A percentile compares a stretch with the other conserved stretches of the same genome.
These are phyloP conservation scores for Grigorovia humatica DNA, from an alignment of 805 yeast genomes.

Conservation along the genomic window DNA sequence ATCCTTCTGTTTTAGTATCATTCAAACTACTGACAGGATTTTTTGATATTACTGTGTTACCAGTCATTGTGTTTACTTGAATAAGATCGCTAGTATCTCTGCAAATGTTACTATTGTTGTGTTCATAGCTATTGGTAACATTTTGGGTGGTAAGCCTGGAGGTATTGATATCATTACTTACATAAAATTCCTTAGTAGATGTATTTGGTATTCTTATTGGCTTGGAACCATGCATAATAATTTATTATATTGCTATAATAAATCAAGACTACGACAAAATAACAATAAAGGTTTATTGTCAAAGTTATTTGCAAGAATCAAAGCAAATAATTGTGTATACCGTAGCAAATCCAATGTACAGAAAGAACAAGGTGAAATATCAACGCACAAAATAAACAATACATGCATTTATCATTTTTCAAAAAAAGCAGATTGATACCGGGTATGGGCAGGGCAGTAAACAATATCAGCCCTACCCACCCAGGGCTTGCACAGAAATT, in stretches of 20 bases:
- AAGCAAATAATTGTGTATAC: too few species aligned
- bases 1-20: neutral
- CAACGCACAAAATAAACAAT: neutral
- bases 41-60: too few species aligned
- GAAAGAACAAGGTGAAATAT: neutral
- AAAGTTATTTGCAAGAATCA: neutral
- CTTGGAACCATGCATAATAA: neutral
- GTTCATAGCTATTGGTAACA: neutral
- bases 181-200: neutral
- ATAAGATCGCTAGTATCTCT: too few species aligned
- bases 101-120: too few species aligned
- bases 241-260: neutral
- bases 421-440: neutral
- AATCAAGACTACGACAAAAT: neutral
- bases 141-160: neutral
- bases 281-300: neutral
- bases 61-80: too few species aligned
- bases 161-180: neutral
- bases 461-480: too few species aligned
- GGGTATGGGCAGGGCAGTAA: neutral
- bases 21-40: neutral
- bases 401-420: neutral
- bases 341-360: too few species aligned
- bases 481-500: too few species aligned
- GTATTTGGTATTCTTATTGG: constrained; percentile 1